Conservation (phyloP, 805 yeast species). For the Yamadazyma olivae region DNA sequence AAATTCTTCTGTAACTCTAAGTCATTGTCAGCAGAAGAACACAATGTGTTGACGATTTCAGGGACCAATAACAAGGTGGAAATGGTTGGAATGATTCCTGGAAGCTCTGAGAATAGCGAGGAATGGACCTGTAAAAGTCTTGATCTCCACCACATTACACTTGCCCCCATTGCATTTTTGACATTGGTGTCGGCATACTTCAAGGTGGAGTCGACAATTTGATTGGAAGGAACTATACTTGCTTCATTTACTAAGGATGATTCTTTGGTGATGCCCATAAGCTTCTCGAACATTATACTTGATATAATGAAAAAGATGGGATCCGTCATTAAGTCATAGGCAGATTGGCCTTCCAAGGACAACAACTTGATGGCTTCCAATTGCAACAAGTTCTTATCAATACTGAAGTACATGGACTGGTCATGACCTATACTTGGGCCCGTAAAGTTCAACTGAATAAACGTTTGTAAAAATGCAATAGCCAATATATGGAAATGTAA, state of each 20-base stretch:
- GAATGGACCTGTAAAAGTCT: conserved; percentile 64
- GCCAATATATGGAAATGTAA: conserved; percentile 42
- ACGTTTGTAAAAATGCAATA: conserved; percentile 61
- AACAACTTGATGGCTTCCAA: conserved; percentile 39
- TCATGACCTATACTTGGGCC: conserved; percentile 64
- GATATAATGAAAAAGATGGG: conserved; percentile 34
- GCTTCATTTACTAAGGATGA: conserved; percentile 5
- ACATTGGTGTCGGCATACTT: conserved; percentile 7
- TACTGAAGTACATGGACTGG: conserved; percentile 25
- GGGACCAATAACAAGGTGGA: conserved; percentile 39
- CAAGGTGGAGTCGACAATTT: conserved; percentile 5
- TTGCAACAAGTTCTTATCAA: conserved; percentile 17
- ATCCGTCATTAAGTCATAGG: conserved; percentile 51
- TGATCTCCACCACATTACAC: conserved; percentile 72
- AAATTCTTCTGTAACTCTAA: conserved; percentile 32
- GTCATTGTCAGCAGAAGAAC: conserved; percentile 28
- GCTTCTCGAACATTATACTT: conserved; percentile 28
- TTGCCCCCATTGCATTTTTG: conserved; percentile 39
- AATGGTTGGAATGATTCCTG: conserved; percentile 45
- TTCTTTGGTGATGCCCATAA: conserved; percentile 35
- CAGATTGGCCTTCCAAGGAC: conserved; percentile 63
- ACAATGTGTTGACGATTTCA: conserved; percentile 23
- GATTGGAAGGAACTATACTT: not conserved
- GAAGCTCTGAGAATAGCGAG: conserved; percentile 61
- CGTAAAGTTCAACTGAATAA: conserved; percentile 74